Base-by-base conservation (phyloP, 2,329 filamentous ascomycete species). In the Colletotrichum viniferum region DNA sequence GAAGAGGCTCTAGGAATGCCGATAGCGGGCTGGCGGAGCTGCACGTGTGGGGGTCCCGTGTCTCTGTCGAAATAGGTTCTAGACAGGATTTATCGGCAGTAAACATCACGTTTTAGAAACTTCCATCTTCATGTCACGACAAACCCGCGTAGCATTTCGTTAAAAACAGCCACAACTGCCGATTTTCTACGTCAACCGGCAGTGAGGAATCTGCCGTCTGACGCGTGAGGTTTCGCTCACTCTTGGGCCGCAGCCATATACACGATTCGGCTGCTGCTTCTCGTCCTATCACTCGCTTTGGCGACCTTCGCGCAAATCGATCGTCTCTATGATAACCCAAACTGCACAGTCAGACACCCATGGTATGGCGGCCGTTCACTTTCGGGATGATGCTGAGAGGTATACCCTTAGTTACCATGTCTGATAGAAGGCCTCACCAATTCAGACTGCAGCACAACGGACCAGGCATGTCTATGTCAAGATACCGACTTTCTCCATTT, bases 331-430 rank as follows among this genome's bases (percentile, higher is more conserved):
- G 55, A 58, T 28, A 58, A 58, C 24, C 55, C 55, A 18, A 28
- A 58, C 9, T 58, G 55, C 55, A 58, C 55, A 9, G 55, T 58
- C 28, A 58, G 55, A 28, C 24, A 16, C 0, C 24, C 13, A 2
- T 18, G 7, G 1, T 16, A 5, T 4, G 55, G 21, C 2, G 1
- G 13, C 1, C 8, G 55, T 26, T 28, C 13, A 6, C 12, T 5
- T 18, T 18, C 0, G 2, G 4, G 4, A 24, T 10, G 7, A 58
- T 28, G 24, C 21, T 28, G 4, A 58, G n/a, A 52, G 0, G n/a
- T 52, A 10, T 7, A 4, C 12, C n/a, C 10, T 3, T 12, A 58
- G 55, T 7, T 58, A 18, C 55, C 55, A 28, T 58, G 55, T 9
- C 55, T 58, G 5, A 16, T 58, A 24, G 55, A 58, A 28, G 55